Conservation (phyloP, 495 filamentous ascomycete genomes). For the Aeminium ludgeri region DNA sequence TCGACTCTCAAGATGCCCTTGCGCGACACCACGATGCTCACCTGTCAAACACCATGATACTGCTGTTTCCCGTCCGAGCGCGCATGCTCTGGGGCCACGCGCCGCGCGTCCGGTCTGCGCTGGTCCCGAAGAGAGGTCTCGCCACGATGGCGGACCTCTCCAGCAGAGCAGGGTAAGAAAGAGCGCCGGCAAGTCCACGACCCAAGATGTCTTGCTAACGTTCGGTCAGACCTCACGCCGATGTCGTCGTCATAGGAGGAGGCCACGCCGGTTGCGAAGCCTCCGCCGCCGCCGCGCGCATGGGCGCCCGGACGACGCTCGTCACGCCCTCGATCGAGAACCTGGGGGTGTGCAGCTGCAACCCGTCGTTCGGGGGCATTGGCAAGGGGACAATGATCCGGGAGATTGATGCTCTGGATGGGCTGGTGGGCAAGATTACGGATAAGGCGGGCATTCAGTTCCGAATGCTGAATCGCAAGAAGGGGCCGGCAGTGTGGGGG, state of each 20-base stretch:
- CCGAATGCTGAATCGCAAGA: conserved; percentile 66
- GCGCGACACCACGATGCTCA: no score
- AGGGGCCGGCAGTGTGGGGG: conserved; percentile 93
- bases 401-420: conserved; percentile 90
- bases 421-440: conserved; percentile 71
- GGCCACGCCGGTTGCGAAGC: conserved; percentile 94
- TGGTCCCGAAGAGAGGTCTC: conserved; percentile 16
- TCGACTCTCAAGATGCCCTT: no score
- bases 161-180: conserved; percentile 3
- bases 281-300: conserved; percentile 78
- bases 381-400: conserved; percentile 96
- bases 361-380: conserved; percentile 92
- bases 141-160: conserved; percentile 22
- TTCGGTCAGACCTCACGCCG: conserved; percentile 22
- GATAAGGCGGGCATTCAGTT: conserved; percentile 93
- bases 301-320: conserved; percentile 76
- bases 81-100: conserved; percentile 27
- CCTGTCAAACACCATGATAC: conserved; percentile 5
- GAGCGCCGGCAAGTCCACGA: neutral
- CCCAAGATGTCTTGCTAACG: neutral
- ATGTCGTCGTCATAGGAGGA: conserved; percentile 90
- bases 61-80: conserved; percentile 10
- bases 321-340: conserved; percentile 77
- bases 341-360: conserved; percentile 92
- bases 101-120: conserved; percentile 24